Conservation (phyloP, 129 eudicot genomes). For the Helianthus tuberosus region DNA sequence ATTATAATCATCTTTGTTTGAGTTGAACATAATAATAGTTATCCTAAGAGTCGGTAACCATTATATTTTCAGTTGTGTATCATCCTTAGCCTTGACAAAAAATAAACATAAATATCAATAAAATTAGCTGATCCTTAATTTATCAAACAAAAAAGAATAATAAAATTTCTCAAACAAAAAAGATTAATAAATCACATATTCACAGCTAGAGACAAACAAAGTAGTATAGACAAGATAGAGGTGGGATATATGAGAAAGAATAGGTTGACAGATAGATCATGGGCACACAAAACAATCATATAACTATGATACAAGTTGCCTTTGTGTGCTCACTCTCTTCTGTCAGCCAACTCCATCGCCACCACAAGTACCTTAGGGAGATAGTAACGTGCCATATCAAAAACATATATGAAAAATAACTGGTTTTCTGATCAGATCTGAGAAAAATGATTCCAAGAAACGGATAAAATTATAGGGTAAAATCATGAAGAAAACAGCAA, state of each 20-base stretch:
- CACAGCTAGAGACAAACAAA: not conserved
- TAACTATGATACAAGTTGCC: slow-evolving; percentile 30
- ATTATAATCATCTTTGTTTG: slow-evolving; percentile 1
- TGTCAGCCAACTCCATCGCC: slow-evolving; percentile 31
- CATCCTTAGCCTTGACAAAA: slow-evolving; percentile 1
- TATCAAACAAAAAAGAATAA: not conserved
- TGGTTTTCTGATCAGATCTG: slow-evolving; percentile 23
- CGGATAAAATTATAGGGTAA: not conserved
- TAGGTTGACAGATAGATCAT: slow-evolving; percentile 42
- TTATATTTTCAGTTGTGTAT: not conserved
- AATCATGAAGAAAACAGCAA: not conserved
- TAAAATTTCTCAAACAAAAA: not conserved
- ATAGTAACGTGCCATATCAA: not conserved
- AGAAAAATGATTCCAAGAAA: not conserved
- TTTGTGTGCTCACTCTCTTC: slow-evolving; percentile 46
- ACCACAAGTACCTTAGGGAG: slow-evolving; percentile 16
- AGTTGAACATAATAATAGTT: not conserved
- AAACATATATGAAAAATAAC: not conserved
- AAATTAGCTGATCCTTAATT: not conserved
- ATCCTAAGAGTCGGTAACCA: not conserved
- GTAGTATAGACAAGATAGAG: not conserved
- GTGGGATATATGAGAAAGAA: slow-evolving; percentile 6
- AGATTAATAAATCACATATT: not conserved
- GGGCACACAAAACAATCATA: slow-evolving; percentile 40
- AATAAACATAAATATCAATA: not conserved